Evolutionary conservation across 805 yeast genomes (phyloP).

Genomic region (Debaryomyces tyrocola): DNA sequence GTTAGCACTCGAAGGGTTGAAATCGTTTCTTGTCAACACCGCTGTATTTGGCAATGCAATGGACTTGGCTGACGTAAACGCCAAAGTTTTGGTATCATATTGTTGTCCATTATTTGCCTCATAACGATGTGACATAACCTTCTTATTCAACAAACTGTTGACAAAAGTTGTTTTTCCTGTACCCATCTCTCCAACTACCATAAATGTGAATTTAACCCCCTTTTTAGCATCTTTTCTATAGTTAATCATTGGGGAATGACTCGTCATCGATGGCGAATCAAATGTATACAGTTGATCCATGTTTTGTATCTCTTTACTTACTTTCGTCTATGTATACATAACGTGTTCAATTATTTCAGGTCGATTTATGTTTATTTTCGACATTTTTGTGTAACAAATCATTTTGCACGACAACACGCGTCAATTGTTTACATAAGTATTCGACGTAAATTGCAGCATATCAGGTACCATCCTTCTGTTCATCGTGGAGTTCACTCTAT

Average conservation of each 20-base stretch:
- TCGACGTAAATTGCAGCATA: background rate
- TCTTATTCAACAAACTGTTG: conserved; percentile 64
- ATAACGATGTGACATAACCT: conserved; percentile 60
- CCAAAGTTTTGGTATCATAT: conserved; percentile 48
- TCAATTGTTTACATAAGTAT: background rate
- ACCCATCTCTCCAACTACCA: conserved; percentile 73
- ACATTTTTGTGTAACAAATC: conserved; percentile 3
- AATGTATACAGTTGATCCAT: conserved; percentile 23
- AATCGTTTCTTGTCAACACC: conserved; percentile 53
- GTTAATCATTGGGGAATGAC: conserved; percentile 44
- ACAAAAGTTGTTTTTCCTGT: conserved; percentile 78
- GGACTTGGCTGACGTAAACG: conserved; percentile 57
- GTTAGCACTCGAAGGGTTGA: conserved; percentile 59
- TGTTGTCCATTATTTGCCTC: conserved; percentile 23
- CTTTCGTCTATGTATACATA: background rate
- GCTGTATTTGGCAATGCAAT: conserved; percentile 56
- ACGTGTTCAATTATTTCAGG: conserved; percentile 1
- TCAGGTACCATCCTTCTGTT: no score
- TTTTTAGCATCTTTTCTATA: conserved; percentile 69
- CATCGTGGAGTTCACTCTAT: no score
- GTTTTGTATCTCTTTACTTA: background rate
- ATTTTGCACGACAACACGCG: background rate
- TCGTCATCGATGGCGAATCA: conserved; percentile 27
- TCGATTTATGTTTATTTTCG: background rate
- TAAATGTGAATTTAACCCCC: conserved; percentile 70